These are phyloP conservation scores for Diplodia sapinea DNA, from an alignment of 2,329 filamentous ascomycete species.

Conservation along the genomic window DNA sequence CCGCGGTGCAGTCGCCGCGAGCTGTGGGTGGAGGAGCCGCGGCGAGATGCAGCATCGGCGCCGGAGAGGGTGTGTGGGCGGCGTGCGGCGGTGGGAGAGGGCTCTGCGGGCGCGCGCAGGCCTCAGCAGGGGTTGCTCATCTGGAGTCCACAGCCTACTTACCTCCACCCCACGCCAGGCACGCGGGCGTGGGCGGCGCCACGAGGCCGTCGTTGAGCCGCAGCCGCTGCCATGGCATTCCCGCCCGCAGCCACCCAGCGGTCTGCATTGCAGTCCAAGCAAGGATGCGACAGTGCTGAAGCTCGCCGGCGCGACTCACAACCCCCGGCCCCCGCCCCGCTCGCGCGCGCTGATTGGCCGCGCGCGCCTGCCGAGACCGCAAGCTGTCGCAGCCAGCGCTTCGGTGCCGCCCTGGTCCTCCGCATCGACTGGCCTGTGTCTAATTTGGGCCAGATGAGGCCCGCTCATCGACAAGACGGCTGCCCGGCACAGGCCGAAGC, in stretches of 20 bases:
- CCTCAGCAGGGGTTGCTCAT: background rate
- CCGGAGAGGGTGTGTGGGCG: slow-evolving; percentile 11
- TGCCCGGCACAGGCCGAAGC: slow-evolving; percentile 23
- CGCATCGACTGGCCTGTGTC: slow-evolving; percentile 7
- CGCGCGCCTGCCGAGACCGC: background rate
- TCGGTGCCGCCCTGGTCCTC: slow-evolving; percentile 7
- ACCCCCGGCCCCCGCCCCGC: background rate
- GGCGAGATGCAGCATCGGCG: background rate
- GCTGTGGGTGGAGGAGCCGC: slow-evolving; percentile 19
- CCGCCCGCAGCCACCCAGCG: slow-evolving; percentile 14
- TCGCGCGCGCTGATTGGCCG: background rate
- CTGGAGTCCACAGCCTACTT: background rate
- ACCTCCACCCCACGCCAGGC: background rate
- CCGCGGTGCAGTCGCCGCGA: background rate
- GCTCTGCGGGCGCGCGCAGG: background rate
- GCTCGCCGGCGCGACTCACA: slow-evolving; percentile 16
- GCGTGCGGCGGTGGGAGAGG: background rate
- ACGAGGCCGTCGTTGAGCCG: slow-evolving; percentile 26
- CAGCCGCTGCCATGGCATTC: slow-evolving; percentile 10
- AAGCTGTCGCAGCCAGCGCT: slow-evolving; percentile 28
- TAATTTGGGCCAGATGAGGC: background rate
- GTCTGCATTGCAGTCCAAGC: slow-evolving; percentile 1
- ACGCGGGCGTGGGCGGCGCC: slow-evolving; percentile 9
- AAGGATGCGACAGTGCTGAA: slow-evolving; percentile 27
- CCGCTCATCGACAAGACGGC: background rate